Percentiles rank a stretch among this genome's conserved stretches.
Conservation (phyloP, 2,329 filamentous ascomycete species). For the Neofusicoccum parvum region DNA sequence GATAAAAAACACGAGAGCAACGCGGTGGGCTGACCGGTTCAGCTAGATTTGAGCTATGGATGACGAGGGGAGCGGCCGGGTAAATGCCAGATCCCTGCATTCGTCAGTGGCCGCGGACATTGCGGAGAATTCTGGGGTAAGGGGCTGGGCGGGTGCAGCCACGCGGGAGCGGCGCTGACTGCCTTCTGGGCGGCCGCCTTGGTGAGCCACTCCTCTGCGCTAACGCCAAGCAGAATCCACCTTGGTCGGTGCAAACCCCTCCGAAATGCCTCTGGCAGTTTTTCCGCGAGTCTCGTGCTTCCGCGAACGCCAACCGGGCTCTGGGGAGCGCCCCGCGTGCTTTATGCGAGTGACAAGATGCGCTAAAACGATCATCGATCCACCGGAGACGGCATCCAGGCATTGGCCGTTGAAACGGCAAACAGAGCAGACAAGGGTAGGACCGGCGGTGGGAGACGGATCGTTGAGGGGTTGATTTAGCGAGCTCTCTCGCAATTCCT, state of each 20-base stretch:
- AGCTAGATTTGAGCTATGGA: background rate
- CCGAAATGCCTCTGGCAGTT: background rate
- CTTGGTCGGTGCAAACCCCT: background rate
- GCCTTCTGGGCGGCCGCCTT: background rate
- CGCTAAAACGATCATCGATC: constrained; percentile 13
- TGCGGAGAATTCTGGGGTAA: constrained; percentile 11
- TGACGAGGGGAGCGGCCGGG: background rate
- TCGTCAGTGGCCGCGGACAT: background rate
- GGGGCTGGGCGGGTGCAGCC: background rate
- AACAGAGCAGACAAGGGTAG: background rate
- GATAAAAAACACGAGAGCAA: background rate
- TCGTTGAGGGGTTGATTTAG: background rate
- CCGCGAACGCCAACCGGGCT: background rate
- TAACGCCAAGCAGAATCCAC: constrained; percentile 2
- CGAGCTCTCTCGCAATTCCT: background rate
- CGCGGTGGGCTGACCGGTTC: constrained; percentile 8
- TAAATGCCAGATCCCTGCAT: background rate
- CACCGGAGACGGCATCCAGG: constrained; percentile 5
- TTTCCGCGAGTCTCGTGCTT: constrained; percentile 12
- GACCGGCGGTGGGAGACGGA: constrained; percentile 5
- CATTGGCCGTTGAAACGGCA: background rate
- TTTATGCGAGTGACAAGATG: background rate
- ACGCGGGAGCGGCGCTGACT: background rate
- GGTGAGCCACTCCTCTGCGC: background rate
- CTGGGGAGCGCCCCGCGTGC: background rate